These are phyloP conservation scores for Wickerhamiella domercqiae DNA, from an alignment of 805 yeast genomes.

Conservation along the genomic window DNA sequence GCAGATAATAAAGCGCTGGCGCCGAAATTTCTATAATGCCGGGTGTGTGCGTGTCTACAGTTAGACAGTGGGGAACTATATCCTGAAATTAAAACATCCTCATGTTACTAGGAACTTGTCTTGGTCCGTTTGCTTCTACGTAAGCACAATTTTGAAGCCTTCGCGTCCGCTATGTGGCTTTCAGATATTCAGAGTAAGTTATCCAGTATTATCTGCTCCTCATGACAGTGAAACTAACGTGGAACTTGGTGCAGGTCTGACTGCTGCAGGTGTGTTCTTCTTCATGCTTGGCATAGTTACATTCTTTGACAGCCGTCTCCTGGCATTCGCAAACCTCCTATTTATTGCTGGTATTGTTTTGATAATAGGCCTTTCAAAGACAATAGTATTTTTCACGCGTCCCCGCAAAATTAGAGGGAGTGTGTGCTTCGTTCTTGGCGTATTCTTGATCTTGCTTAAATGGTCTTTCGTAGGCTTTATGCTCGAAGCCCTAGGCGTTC, in stretches of 20 bases:
- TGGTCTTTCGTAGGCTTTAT: conserved; percentile 74
- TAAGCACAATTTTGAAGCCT: too few species aligned
- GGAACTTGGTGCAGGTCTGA: conserved; percentile 84
- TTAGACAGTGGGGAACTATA: too few species aligned
- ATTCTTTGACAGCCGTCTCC: conserved; percentile 73
- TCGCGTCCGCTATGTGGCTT: conserved; percentile 20
- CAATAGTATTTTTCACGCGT: conserved; percentile 68
- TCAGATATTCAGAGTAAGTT: conserved; percentile 26
- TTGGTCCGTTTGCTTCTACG: too few species aligned
- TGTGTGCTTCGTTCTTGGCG: conserved; percentile 60
- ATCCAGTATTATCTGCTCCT: background rate
- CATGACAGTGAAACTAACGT: conserved; percentile 6
- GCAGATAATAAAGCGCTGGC: too few species aligned
- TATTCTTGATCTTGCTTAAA: conserved; percentile 55
- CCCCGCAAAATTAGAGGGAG: conserved; percentile 81
- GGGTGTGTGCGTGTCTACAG: too few species aligned
- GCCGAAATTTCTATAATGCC: too few species aligned
- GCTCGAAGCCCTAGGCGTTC: conserved; percentile 75
- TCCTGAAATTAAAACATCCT: too few species aligned
- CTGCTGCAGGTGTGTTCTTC: conserved; percentile 55
- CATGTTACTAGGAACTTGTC: too few species aligned
- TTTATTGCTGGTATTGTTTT: conserved; percentile 70
- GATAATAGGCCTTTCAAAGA: conserved; percentile 77
- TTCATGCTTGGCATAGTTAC: conserved; percentile 71
- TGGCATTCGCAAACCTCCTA: conserved; percentile 77